A percentile compares a stretch with the other conserved stretches of the same genome.
Conservation (phyloP, 257 asterid genomes). For the Nicotiana knightiana region DNA sequence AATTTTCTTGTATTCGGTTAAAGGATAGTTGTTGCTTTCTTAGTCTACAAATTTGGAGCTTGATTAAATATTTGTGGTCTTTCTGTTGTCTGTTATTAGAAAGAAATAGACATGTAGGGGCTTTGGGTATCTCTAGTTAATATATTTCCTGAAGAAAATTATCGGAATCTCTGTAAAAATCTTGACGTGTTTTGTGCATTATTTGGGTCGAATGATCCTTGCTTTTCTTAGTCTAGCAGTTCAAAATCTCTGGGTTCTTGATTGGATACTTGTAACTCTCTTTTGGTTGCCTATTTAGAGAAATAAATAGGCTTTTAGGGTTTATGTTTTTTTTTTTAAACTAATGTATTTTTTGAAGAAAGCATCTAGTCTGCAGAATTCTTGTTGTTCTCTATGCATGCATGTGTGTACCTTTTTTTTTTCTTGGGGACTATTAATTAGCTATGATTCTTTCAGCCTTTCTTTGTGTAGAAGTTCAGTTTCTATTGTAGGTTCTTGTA, state of each 20-base stretch:
- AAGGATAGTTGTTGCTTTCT: not conserved
- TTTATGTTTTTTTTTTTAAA: not conserved
- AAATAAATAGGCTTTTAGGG: not conserved
- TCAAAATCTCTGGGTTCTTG: not conserved
- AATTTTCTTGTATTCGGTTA: not conserved
- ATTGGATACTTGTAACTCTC: not conserved
- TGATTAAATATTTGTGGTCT: not conserved
- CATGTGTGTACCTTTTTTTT: too few relatives aligned
- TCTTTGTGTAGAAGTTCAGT: too few relatives aligned
- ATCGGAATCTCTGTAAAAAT: not conserved
- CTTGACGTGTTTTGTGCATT: not conserved
- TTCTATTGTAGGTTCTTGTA: too few relatives aligned
- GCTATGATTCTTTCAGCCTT: too few relatives aligned
- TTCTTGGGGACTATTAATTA: not conserved
- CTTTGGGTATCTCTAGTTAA: not conserved
- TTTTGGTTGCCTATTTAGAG: not conserved
- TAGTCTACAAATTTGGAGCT: not conserved
- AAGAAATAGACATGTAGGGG: not conserved
- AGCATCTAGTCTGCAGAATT: too few relatives aligned
- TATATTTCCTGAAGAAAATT: too few relatives aligned
- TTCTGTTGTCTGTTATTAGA: not conserved
- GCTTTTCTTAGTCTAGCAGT: not conserved
- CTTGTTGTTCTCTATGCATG: too few relatives aligned
- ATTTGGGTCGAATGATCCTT: not conserved
- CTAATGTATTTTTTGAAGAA: not conserved